Conservation (phyloP, 78 protist genomes). For the Acrasis kona region DNA sequence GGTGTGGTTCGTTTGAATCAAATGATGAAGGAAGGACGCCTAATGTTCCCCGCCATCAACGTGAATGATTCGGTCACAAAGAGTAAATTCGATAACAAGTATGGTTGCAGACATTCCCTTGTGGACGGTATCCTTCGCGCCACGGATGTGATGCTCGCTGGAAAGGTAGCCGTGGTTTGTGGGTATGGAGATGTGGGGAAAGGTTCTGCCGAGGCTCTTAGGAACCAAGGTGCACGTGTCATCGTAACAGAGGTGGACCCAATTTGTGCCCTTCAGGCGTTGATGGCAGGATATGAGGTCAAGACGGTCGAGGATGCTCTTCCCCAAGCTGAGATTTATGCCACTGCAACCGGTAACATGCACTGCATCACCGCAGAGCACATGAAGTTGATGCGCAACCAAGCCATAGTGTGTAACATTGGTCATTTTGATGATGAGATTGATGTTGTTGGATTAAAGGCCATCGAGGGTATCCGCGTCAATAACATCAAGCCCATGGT, state of each 20-base stretch:
- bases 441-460: constrained; percentile 79
- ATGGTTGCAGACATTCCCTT: constrained; percentile 96
- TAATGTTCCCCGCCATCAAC: constrained; percentile 97
- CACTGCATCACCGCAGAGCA: constrained; percentile 83
- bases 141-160: constrained; percentile 97
- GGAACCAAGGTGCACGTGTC: constrained; percentile 82
- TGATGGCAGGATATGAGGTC: constrained; percentile 95
- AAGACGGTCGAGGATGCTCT: constrained; percentile 80
- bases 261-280: constrained; percentile 98
- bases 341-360: constrained; percentile 95
- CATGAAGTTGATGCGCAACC: constrained; percentile 87
- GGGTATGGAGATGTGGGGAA: constrained; percentile 99
- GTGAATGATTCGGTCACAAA: constrained; percentile 98
- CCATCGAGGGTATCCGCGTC: constrained; percentile 46
- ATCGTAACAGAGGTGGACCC: constrained; percentile 98
- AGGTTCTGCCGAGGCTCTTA: constrained; percentile 90
- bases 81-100: constrained; percentile 98
- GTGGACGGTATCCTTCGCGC: constrained; percentile 97
- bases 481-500: constrained; percentile 94
- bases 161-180: constrained; percentile 87
- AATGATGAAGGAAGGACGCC: constrained; percentile 73
- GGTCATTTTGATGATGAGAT: constrained; percentile 99
- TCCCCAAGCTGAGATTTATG: constrained; percentile 72
- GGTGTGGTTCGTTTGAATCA: constrained; percentile 95
- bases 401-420: constrained; percentile 98